Conservation (phyloP, 805 yeast species). For the Tetrapisispora nanseiensis region DNA sequence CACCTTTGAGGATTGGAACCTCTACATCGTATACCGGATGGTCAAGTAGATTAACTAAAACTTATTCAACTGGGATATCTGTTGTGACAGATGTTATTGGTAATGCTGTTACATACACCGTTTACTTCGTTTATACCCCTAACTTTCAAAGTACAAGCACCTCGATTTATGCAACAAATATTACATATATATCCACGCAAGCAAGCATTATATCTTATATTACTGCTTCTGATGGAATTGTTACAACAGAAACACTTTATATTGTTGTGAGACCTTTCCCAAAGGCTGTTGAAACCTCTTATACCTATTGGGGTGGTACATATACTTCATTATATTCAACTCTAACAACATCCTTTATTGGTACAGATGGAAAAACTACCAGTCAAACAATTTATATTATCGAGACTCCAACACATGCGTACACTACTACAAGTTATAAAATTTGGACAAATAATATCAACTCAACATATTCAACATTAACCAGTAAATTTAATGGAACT, state of each 20-base stretch:
- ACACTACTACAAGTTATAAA: neutral
- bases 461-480: constrained; percentile 2
- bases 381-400: neutral
- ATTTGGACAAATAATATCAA: neutral
- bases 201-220: neutral
- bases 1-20: neutral
- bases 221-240: neutral
- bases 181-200: neutral
- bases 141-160: neutral
- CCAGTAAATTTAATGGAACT: constrained; percentile 1
- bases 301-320: neutral
- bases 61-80: neutral
- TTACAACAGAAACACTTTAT: neutral
- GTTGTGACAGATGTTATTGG: neutral
- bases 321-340: neutral
- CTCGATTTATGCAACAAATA: neutral
- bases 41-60: neutral
- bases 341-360: neutral
- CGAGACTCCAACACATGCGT: neutral
- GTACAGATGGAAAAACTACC: neutral
- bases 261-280: neutral
- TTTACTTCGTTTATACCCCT: neutral
- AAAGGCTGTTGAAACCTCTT: neutral
- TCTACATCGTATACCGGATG: neutral
- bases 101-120: neutral